These are phyloP conservation scores for Trichosporon faecale DNA, from an alignment of 1,284 basidiomycete genomes.

Conservation along the genomic window DNA sequence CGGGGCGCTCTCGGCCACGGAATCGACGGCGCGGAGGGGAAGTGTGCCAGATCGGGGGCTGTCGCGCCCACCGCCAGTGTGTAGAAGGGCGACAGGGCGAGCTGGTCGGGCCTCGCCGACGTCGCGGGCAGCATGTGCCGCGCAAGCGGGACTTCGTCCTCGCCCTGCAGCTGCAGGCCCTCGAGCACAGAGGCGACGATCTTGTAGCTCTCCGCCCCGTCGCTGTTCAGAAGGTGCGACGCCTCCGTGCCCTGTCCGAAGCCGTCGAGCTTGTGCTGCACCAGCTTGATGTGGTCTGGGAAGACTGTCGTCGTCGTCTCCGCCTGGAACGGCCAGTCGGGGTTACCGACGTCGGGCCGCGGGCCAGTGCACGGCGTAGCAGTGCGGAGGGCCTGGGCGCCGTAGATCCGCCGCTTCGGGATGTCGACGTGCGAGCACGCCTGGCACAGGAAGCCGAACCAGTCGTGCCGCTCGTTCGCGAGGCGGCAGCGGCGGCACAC, in stretches of 20 bases:
- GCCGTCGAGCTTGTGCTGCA: constrained; percentile 30
- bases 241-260: constrained; percentile 30
- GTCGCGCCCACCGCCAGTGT: constrained; percentile 35
- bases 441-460: constrained; percentile 44
- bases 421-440: constrained; percentile 27
- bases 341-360: constrained; percentile 34
- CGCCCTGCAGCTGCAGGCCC: constrained; percentile 24
- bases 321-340: constrained; percentile 24
- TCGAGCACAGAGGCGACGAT: constrained; percentile 14
- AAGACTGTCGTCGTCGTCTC: constrained; percentile 29
- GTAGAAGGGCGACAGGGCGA: constrained; percentile 40
- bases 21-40: constrained; percentile 27
- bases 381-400: constrained; percentile 27
- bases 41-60: constrained; percentile 21
- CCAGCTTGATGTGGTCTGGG: constrained; percentile 40
- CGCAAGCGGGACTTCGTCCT: constrained; percentile 26
- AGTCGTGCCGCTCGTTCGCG: constrained; percentile 42
- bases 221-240: constrained; percentile 31
- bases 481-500: constrained; percentile 40
- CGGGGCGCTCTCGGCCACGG: constrained; percentile 28
- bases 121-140: constrained; percentile 23
- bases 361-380: constrained; percentile 34
- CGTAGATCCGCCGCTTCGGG: constrained; percentile 28
- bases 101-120: constrained; percentile 22
- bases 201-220: constrained; percentile 17